Conservation (phyloP, 2,329 filamentous ascomycete species). For the Emericellopsis cladophorae region DNA sequence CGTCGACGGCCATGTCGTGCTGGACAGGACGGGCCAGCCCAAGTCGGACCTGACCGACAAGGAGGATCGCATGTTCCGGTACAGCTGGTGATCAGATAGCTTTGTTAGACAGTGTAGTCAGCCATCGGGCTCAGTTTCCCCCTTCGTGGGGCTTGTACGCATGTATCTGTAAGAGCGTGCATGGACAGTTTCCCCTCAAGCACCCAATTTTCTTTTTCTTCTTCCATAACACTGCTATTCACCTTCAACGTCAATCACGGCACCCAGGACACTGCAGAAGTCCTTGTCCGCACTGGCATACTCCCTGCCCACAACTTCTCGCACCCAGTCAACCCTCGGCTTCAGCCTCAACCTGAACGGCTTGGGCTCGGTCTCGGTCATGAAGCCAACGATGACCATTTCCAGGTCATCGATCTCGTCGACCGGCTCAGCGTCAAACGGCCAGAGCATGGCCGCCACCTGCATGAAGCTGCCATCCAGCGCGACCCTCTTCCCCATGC, state of each 20-base stretch:
- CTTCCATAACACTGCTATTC: background rate
- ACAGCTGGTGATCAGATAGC: slow-evolving; percentile 8
- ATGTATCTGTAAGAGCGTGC: no score
- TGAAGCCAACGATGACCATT: slow-evolving; percentile 4
- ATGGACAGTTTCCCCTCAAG: no score
- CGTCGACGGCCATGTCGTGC: slow-evolving; percentile 2
- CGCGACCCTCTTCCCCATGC: slow-evolving; percentile 27
- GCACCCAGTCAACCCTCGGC: background rate
- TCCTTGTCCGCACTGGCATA: slow-evolving; percentile 1
- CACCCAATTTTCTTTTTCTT: no score
- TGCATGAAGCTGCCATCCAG: slow-evolving; percentile 17
- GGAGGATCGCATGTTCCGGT: slow-evolving; percentile 19
- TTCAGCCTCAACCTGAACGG: slow-evolving; percentile 3
- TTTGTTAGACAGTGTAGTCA: no score
- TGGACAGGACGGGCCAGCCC: slow-evolving; percentile 11
- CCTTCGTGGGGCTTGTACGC: no score
- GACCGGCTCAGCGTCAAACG: slow-evolving; percentile 23
- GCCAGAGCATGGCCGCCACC: slow-evolving; percentile 31
- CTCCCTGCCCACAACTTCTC: background rate
- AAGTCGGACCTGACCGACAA: slow-evolving; percentile 20
- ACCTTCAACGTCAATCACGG: background rate
- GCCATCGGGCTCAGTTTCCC: no score
- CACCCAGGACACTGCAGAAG: background rate
- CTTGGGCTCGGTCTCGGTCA: slow-evolving; percentile 2
- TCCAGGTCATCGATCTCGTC: slow-evolving; percentile 8